Base-by-base conservation (phyloP, 768 basidiomycete genomes). In the Hydnum rufescens region DNA sequence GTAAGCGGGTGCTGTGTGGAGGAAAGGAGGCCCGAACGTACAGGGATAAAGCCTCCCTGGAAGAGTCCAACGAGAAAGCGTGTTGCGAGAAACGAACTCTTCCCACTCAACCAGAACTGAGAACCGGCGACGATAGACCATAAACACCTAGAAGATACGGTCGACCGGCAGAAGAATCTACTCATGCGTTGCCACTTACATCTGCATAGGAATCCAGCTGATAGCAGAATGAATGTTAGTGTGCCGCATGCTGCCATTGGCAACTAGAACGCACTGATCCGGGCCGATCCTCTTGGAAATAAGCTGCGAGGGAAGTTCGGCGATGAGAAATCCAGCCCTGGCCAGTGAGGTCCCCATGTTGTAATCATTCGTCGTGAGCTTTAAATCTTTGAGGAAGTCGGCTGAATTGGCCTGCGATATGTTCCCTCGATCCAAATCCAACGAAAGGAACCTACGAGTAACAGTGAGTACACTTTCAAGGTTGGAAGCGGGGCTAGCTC, bases 231-330 rank as follows among this genome's bases (percentile, higher is more conserved):
- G n/a, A n/a, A n/a, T n/a, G n/a, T n/a, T n/a, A n/a, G n/a, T n/a
- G n/a, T n/a, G n/a, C n/a, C n/a, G n/a, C n/a, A n/a, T n/a, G n/a
- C n/a, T n/a, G n/a, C n/a, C n/a, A n/a, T n/a, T n/a, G 34, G 19
- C 57, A 56, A 3, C 59, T 58, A n/a, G n/a, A 32, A 62, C 52
- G 57, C 60, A 81, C 5, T 74, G 65, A 63, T 82, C 79, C 0
- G 78, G 77, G 0, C 79, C 78, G 22, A 81, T 64, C 3, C 76
- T 70, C 61, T 82, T 81, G 32, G 76, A 78, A 29, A 82, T 61
- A 19, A 80, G 65, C 59, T 81, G 78, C 0, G 78, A 80, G 18
- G 79, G 79, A 18, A 82, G 65, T 60, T 81, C 79, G 63, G 76
- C 75, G 53, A 62, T 59, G 4, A 74, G 61, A 55, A 74, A 74